Evolutionary conservation across 331 rosid genomes (phyloP).

Genomic region (Arachis monticola): DNA sequence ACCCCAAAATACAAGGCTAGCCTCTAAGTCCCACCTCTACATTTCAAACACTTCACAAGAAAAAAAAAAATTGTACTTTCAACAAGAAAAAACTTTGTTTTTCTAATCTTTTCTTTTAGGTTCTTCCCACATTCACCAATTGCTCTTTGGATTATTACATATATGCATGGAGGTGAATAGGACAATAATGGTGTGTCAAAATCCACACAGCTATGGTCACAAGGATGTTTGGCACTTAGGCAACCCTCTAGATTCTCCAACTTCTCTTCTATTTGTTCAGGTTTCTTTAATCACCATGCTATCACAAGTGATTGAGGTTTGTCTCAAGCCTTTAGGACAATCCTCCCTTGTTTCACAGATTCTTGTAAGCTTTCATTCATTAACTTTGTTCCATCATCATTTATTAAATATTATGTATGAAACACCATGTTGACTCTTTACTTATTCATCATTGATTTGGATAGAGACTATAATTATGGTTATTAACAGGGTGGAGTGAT

Average conservation of each 20-base stretch:
- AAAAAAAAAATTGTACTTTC: background rate
- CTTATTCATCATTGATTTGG: no score
- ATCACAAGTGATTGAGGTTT: conserved; percentile 42
- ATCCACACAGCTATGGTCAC: conserved; percentile 1
- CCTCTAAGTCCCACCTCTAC: conserved; percentile 33
- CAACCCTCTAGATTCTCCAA: conserved; percentile 45
- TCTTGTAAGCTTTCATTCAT: conserved; percentile 58
- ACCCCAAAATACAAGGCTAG: conserved; percentile 46
- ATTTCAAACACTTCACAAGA: background rate
- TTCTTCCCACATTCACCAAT: background rate
- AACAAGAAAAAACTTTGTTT: no score
- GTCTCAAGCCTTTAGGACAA: conserved; percentile 69
- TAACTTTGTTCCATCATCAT: background rate
- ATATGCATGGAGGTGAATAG: conserved; percentile 14
- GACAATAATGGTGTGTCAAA: conserved; percentile 52
- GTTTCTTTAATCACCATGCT: conserved; percentile 44
- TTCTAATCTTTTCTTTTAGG: background rate
- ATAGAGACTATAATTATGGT: background rate
- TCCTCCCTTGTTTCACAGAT: conserved; percentile 68
- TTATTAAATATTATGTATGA: background rate
- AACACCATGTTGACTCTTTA: background rate
- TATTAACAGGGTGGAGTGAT: conserved; percentile 61
- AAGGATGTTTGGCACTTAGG: conserved; percentile 20
- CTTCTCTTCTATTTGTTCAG: conserved; percentile 63
- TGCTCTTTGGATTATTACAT: background rate